These are phyloP conservation scores for Teratosphaeria epicoccoides DNA, from an alignment of 2,329 filamentous ascomycete species.

Conservation along the genomic window DNA sequence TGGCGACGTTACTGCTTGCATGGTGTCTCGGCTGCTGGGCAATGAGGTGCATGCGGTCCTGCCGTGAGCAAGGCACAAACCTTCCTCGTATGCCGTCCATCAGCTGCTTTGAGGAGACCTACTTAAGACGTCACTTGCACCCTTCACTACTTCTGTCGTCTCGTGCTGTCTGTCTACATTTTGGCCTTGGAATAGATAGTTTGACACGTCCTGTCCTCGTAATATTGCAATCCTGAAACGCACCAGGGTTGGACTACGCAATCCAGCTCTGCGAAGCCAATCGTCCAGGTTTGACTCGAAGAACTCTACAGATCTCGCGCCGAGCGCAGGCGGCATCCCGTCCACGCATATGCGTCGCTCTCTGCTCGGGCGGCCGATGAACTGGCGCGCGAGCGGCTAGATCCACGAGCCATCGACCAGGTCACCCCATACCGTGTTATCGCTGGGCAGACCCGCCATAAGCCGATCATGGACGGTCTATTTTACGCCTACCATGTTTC, in stretches of 20 bases:
- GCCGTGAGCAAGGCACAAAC: not conserved
- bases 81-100: not conserved
- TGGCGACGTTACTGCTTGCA: not conserved
- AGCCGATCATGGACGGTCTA: slow-evolving; percentile 4
- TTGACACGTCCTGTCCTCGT: too few relatives aligned
- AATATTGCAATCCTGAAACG: too few relatives aligned
- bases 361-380: not conserved
- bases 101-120: not conserved
- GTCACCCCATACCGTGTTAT: too few relatives aligned
- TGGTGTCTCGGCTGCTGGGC: not conserved
- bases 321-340: not conserved
- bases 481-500: slow-evolving; percentile 13
- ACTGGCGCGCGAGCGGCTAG: not conserved
- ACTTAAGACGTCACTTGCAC: not conserved
- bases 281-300: not conserved
- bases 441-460: not conserved
- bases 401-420: not conserved
- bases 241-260: not conserved
- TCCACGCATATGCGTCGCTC: not conserved
- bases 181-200: too few relatives aligned
- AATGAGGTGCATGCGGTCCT: not conserved
- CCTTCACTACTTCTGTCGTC: not conserved
- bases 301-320: not conserved
- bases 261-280: not conserved
- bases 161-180: too few relatives aligned